Base-by-base conservation (phyloP, 75 land plant species). In the Ceratopteris richardii region DNA sequence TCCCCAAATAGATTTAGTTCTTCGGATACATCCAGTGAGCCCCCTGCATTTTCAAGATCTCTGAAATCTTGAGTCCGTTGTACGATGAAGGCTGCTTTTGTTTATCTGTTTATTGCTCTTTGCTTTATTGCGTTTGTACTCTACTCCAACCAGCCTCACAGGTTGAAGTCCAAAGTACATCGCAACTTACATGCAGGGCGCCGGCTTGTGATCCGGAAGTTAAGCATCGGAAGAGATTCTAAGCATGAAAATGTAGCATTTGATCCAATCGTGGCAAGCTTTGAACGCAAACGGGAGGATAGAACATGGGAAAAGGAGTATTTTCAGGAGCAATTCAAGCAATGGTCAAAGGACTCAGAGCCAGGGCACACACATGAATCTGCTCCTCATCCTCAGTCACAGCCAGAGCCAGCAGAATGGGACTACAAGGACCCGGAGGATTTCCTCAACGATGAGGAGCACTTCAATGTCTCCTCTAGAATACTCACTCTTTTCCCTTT, bases 221-320 rank as follows among this genome's bases (percentile, higher is more conserved):
- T 16, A 17, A 26, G 21, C 46, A 54, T 51, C 43, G 48, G 31
- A 31, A 51, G 44, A 18, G 52, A 29, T 21, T 37, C 40, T 30
- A 58, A 16, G 16, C 67, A 63, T 42, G 74, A 58, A 16, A 59
- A 36, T 12, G 64, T 75, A 55, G 64, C 90, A n/a, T 90, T 90
- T 57, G 92, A 90, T 71, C 96, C 96, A 18, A 12, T 90, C 29
- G 66, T 90, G 54, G 88, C 88, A n/a, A 75, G 77, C 29, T 76
- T 79, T 42, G 96, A 90, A 73, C 80, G 75, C 31, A 64, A 62
- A 31, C 57, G 81, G 40, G 93, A 91, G 59, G 87, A 91, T 77
- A 64, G 75, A 46, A 73, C 78, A 25, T 90, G 96, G 96, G 91
- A 90, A 79, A 64, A 67, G 69, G 73, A 69, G 23, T 69, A 81